phyloP scores from a whole-genome alignment of 1,139 yeast species.

The Nakaseomyces kungkrabaensis region DNA sequence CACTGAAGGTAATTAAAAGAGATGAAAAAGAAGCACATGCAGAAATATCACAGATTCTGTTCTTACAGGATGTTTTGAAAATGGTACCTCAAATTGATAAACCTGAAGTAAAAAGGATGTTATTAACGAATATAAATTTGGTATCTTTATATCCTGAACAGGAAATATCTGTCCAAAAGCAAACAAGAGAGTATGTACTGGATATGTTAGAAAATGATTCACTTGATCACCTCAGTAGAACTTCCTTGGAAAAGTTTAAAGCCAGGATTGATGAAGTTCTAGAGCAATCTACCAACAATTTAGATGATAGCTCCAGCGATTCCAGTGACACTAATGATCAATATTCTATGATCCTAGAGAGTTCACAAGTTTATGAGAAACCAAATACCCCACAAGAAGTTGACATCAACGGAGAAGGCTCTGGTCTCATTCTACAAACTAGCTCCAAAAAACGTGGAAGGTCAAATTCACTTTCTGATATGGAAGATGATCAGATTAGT shows the following conservation, averaged over 20 bases:
- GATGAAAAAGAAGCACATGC: constrained; percentile 34
- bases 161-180: constrained; percentile 22
- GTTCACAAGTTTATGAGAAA: constrained; percentile 5
- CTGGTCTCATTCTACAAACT: constrained; percentile 10
- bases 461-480: background rate
- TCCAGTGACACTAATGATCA: constrained; percentile 16
- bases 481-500: background rate
- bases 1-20: constrained; percentile 51
- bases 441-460: background rate
- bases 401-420: constrained; percentile 4
- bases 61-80: constrained; percentile 47
- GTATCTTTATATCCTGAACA: constrained; percentile 23
- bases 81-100: constrained; percentile 41
- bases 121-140: constrained; percentile 41
- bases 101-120: constrained; percentile 45
- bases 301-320: constrained; percentile 12
- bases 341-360: constrained; percentile 26
- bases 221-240: constrained; percentile 37
- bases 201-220: constrained; percentile 24
- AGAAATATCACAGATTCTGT: constrained; percentile 47
- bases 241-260: constrained; percentile 38
- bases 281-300: constrained; percentile 11
- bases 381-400: constrained; percentile 5
- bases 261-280: constrained; percentile 18
- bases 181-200: constrained; percentile 23